These are phyloP conservation scores for Gentiana macrophylla DNA, from an alignment of 257 asterid species.

Conservation along the genomic window DNA sequence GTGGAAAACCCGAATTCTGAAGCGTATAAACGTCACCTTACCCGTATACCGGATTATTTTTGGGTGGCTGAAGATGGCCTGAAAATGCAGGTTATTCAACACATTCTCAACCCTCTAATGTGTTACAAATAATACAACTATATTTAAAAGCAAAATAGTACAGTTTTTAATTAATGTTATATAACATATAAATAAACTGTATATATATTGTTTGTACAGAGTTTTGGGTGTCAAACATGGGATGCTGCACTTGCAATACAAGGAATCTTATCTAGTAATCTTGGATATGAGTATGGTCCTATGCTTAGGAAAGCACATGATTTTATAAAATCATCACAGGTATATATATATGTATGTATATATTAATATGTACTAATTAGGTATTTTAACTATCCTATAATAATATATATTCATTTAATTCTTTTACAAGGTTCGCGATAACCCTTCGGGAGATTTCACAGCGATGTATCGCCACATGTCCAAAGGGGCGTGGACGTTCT, in stretches of 20 bases:
- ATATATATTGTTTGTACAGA: conserved; percentile 10
- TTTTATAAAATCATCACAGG: conserved; percentile 56
- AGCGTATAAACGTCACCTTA: conserved; percentile 35
- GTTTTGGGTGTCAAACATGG: conserved; percentile 50
- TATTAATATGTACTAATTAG: not conserved
- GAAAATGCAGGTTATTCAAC: conserved; percentile 40
- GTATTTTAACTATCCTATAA: not conserved
- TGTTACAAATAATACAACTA: no score
- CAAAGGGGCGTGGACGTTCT: conserved; percentile 51
- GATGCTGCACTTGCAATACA: conserved; percentile 44
- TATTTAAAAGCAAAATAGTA: not conserved
- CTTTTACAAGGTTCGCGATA: conserved; percentile 24
- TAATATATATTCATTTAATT: not conserved
- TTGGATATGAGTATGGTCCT: conserved; percentile 23
- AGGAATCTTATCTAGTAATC: conserved; percentile 35
- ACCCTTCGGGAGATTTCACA: conserved; percentile 28
- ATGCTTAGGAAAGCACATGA: conserved; percentile 37
- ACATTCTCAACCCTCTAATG: not conserved
- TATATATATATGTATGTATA: not conserved
- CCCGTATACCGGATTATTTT: conserved; percentile 44
- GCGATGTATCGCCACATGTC: conserved; percentile 41
- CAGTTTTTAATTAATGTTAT: not conserved
- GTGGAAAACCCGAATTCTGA: conserved; percentile 54
- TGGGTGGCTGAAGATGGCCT: conserved; percentile 73
- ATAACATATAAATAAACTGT: no score